Evolutionary conservation across 1,139 yeast genomes (phyloP), one percentile per base, ranked within the genome.

Genomic region (Saccharomycopsis hybrid): DNA sequence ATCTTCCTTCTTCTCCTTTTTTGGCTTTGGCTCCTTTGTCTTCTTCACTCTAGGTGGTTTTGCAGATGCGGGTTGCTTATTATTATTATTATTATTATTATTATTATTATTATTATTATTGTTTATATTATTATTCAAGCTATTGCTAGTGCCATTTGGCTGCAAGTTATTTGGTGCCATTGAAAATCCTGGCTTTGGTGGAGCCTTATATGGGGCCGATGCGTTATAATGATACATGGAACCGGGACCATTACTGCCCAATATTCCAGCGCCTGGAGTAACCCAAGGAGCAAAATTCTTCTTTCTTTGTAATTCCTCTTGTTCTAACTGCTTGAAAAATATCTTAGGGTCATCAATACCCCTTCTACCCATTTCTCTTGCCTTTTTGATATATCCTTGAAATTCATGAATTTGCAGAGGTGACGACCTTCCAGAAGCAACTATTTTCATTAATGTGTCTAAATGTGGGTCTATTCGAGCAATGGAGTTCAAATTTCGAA

Each of bases 371-470:
- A 86, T 83, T 36, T 77, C 80, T 54, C 84, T 74, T 0, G 96
- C 96, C 47, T 82, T 72, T 53, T 72, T 76, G 50, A 89, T 87
- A 59, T 83, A 85, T n/a, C 77, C 81, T 63, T 88, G 95, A 62
- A 89, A 89, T 40, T 78, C 79, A 36, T 77, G 70, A 28, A 90
- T 83, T 62, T 88, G 92, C 5, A 75, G 80, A 1, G 78, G 75
- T 0, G 80, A 65, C 0, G 96, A 96, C 32, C 71, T 73, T 2
- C 96, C 95, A 54, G 82, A 76, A 0, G 97, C 96, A 1, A 90
- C 96, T 4, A 74, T 75, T 55, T 82, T 80, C 96, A 90, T 88
- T 49, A 90, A 67, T 2, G 75, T 68, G 57, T 80, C 83, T 48
- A 90, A 66, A 5, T 80, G 74, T 1, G 78, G 73, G 59, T 89